Evolutionary conservation across 345 rosid genomes (phyloP), one percentile per base, ranked within the genome.

Genomic region (Euphorbia pulcherrima): DNA sequence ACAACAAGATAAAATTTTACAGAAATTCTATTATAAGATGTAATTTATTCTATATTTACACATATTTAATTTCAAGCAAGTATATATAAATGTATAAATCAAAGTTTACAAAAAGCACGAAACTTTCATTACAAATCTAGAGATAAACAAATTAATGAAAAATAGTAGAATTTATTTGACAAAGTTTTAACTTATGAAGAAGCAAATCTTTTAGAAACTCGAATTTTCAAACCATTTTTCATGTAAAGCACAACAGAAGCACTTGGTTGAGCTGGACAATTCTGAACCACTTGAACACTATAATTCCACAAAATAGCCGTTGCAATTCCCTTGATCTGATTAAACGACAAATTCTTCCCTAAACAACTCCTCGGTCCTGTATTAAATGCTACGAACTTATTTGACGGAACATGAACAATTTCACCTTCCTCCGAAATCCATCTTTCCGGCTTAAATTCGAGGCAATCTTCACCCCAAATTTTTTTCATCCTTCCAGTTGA

Each of bases 361-460:
- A 72, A 37, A 20, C 75, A 72, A 8, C 20, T 46, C 18, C 75
- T 57, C 0, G 70, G 60, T 30, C 75, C 70, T 0, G 75, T 12
- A n/a, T 30, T 30, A 47, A 72, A 72, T 2, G 66, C 40, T 33
- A 23, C 21, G n/a, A 57, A 72, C 59, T 72, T 72, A 60, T 57
- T 65, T 13, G 70, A 58, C 0, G 70, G 62, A 3, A 65, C 70
- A 18, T 48, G 70, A 11, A 24, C 35, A 18, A 72, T 54, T 9
- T 26, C 26, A 17, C 70, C 65, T 10, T 35, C 2, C 33, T 65
- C 24, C 10, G 63, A 44, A 24, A 65, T 65, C 75, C 75, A 72
- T 51, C 75, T 57, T 59, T 72, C 75, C 1, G 75, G 75, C 60
- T 65, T 65, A 47, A 72, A 72, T 47, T 72, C 65, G 17, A 59